Percentiles rank a stretch among this genome's conserved stretches.
Evolutionary conservation across 2,329 filamentous ascomycete species (phyloP).

Genomic region (Colletotrichum echinochloae): DNA sequence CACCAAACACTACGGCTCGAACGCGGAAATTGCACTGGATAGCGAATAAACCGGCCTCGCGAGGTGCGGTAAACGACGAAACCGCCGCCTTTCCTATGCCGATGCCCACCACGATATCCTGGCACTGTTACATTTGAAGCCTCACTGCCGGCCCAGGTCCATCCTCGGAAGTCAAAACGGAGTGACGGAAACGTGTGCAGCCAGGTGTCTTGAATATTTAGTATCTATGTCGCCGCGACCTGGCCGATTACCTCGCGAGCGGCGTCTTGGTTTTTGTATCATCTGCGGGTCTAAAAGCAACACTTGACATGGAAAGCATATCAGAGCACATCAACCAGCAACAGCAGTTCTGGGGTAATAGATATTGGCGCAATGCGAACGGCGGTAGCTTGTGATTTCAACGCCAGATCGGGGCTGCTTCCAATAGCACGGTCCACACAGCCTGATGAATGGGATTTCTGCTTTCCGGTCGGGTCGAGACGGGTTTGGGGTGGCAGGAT

Average conservation of each 20-base stretch:
- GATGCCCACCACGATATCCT: not conserved
- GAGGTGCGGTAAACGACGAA: not conserved
- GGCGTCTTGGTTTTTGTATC: conserved; percentile 18
- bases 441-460: not conserved
- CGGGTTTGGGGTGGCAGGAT: conserved; percentile 4
- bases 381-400: conserved; percentile 18
- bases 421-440: not conserved
- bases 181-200: conserved; percentile 8
- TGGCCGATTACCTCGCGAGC: conserved; percentile 11
- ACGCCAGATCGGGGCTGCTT: not conserved
- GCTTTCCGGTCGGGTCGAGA: conserved; percentile 10
- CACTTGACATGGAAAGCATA: conserved; percentile 25
- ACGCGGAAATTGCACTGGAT: not conserved
- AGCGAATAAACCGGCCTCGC: not conserved
- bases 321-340: conserved; percentile 19
- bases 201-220: not conserved
- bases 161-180: conserved; percentile 3
- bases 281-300: conserved; percentile 31
- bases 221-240: not conserved
- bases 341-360: conserved; percentile 7
- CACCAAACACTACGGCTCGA: too few relatives aligned
- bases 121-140: not conserved
- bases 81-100: not conserved
- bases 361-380: conserved; percentile 7
- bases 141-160: too few relatives aligned